Base-by-base conservation (phyloP, 2,329 filamentous ascomycete genomes). In the Pseudonectria buxi region DNA sequence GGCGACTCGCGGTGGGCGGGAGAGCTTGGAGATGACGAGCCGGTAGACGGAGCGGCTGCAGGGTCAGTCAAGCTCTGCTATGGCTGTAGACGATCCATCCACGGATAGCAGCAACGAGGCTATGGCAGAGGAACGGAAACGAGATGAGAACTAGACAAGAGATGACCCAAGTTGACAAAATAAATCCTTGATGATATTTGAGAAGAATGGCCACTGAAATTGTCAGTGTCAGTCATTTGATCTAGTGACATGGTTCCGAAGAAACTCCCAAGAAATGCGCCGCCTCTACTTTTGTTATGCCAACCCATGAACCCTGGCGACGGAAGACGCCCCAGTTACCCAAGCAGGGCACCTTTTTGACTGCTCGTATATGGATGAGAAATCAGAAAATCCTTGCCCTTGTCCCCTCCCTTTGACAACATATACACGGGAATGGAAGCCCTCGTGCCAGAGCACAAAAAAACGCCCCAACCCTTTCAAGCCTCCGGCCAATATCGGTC, bases 41-140 rank as follows among this genome's bases (percentile, higher is more conserved):
- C 47, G 7, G 47, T 44, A 10, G 46, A 40, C 13, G 44, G 47
- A n/a, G 43, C 39, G 6, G 30, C 28, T 31, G 18, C 28, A 29
- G 36, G 25, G 10, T 32, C 14, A 36, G 36, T 36, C 24, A 38
- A 59, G 37, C 56, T 87, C 28, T 89, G 84, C 54, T 86, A 88
- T 62, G 85, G 83, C 11, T 89, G 84, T 56, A 77, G 77, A 51
- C 72, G 82, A 54, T 81, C 81, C 32, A 65, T 78, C 31, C 63
- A 68, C 35, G 72, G 71, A 36, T 78, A 56, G 63, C n/a, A n/a
- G n/a, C n/a, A n/a, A n/a, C n/a, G n/a, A n/a, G n/a, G n/a, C n/a
- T n/a, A n/a, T n/a, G n/a, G n/a, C n/a, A n/a, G n/a, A n/a, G n/a
- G n/a, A n/a, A n/a, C n/a, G n/a, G n/a, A n/a, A n/a, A 39, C 30